Conservation (phyloP, 805 yeast species). For the Wickerhamiella vanderwaltii region DNA sequence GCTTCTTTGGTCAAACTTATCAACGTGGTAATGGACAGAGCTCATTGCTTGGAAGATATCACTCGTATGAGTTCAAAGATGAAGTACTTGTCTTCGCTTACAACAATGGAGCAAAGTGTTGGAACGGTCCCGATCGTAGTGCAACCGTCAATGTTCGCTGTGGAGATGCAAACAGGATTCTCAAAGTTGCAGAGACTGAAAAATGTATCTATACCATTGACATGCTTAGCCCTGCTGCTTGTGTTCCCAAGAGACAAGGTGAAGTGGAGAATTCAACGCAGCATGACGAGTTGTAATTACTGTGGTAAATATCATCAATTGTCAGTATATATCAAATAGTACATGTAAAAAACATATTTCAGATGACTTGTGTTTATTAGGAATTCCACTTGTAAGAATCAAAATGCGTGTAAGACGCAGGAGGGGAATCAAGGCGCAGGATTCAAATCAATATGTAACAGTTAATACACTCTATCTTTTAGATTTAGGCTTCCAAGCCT, state of each 20-base stretch:
- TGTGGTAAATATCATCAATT: too few species aligned
- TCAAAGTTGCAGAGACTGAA: constrained; percentile 76
- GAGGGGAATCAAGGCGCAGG: too few species aligned
- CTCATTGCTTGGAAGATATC: constrained; percentile 39
- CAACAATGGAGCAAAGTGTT: constrained; percentile 63
- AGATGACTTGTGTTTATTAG: not conserved
- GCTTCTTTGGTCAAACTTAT: constrained; percentile 42
- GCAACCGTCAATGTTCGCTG: constrained; percentile 56
- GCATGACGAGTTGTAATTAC: not conserved
- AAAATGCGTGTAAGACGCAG: too few species aligned
- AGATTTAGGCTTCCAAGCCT: not conserved
- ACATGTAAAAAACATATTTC: too few species aligned
- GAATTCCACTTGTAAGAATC: too few species aligned
- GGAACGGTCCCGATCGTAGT: constrained; percentile 86
- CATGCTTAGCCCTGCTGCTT: constrained; percentile 19
- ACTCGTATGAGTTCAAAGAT: constrained; percentile 20
- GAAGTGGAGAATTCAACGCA: not conserved
- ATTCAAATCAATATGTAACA: too few species aligned
- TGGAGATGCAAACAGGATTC: constrained; percentile 42
- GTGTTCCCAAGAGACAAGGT: constrained; percentile 7
- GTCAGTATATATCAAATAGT: too few species aligned
- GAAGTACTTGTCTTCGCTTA: constrained; percentile 40
- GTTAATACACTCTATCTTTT: too few species aligned
- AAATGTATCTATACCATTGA: constrained; percentile 63
- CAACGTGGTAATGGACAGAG: constrained; percentile 43